A percentile compares a stretch with the other conserved stretches of the same genome.
Conservation (phyloP, 352 stramenopile species). For the Phytophthora nicotianae region DNA sequence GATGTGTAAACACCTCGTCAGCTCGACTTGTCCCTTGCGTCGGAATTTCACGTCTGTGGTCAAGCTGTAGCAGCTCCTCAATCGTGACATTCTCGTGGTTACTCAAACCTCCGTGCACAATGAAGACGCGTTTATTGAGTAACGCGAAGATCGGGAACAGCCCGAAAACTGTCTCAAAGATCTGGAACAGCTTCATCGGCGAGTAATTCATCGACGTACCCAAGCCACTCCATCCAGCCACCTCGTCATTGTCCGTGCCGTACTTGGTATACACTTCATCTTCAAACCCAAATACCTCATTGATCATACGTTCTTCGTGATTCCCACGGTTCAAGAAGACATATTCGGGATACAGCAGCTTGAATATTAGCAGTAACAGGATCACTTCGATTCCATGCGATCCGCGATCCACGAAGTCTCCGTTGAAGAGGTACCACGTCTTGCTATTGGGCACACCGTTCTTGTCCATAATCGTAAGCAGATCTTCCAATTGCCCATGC, state of each 20-base stretch:
- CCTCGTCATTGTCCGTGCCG: conserved; percentile 55
- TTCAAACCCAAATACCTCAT: conserved; percentile 87
- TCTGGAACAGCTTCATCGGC: not conserved
- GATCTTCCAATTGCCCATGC: not conserved
- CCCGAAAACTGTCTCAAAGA: not conserved
- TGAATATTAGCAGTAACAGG: conserved; percentile 36
- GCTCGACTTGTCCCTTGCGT: conserved; percentile 45
- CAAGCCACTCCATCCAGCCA: not conserved
- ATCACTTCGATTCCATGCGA: conserved; percentile 90
- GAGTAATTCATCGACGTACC: not conserved
- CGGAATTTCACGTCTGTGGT: conserved; percentile 82
- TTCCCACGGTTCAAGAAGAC: conserved; percentile 95
- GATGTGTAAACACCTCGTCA: conserved; percentile 75
- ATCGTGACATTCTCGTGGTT: conserved; percentile 83
- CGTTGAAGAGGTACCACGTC: conserved; percentile 95
- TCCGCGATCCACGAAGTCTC: conserved; percentile 94
- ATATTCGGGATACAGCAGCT: conserved; percentile 64
- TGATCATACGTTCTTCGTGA: conserved; percentile 93
- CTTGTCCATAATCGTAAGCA: not conserved
- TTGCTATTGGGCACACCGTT: conserved; percentile 56
- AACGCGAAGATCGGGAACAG: conserved; percentile 41
- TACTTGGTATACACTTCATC: conserved; percentile 80
- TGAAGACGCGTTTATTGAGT: conserved; percentile 87
- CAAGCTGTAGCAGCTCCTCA: conserved; percentile 76
- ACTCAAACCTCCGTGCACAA: conserved; percentile 92